Base-by-base conservation (phyloP, 1,284 basidiomycete species). In the Cutaneotrichosporon daszewskae region DNA sequence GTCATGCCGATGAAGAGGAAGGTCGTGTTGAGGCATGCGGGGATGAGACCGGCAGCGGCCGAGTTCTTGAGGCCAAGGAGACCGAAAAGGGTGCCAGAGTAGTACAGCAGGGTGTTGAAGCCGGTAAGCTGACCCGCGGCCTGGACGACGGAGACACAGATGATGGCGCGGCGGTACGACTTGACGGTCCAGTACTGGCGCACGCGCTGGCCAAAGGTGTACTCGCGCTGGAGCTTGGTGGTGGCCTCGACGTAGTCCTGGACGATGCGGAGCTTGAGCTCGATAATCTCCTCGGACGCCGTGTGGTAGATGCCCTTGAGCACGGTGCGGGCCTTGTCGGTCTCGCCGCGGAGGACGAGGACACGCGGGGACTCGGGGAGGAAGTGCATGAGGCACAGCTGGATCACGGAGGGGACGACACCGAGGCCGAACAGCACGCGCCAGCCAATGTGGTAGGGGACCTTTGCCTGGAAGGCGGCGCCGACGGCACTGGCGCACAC, bases 341-440 rank as follows among this genome's bases (percentile, higher is more conserved):
- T 33, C 14, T 57, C 23, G 19, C 53, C 55, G 12, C 56, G 54
- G 31, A 59, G 53, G 40, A 66, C 51, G 25, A 66, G 45, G 37
- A 65, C 55, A 29, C 64, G 60, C 9, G 66, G 66, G 1, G 63
- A 66, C 43, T 70, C 66, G 28, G 64, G 62, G 38, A 68, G 55
- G 49, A 50, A 69, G 57, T 69, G 64, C 41, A 70, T 60, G 28
- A 60, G 49, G 32, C 54, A 20, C 10, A 60, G 46, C 40, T 69
- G 67, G 12, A 62, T 22, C 25, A 69, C 41, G 14, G 67, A 62
- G 9, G 65, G 64, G 18, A 65, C 50, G 16, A 62, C 59, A 7
- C 69, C 64, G 23, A 68, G 46, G 9, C 62, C 68, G 35, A 69
- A 49, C 10, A 53, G 41, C 17, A 53, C 22, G 10, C 54, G 40